A percentile compares a stretch with the other conserved stretches of the same genome.
Conservation (phyloP, 148 eudicot species). For the Amaranthus hypochondriacus region DNA sequence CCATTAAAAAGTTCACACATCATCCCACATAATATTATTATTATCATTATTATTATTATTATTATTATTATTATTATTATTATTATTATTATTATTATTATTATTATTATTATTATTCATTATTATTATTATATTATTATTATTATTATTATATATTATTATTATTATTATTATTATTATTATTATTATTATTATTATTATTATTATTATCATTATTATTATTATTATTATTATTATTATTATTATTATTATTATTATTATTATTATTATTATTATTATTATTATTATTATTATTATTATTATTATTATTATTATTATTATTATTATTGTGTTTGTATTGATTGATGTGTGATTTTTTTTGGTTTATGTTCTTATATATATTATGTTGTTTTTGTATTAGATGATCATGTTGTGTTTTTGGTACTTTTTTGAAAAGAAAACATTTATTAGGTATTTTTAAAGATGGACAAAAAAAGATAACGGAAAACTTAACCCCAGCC, state of each 20-base stretch:
- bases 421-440: too few species aligned
- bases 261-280: not conserved
- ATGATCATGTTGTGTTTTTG: too few species aligned
- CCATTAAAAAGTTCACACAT: not conserved
- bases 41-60: slow-evolving; percentile 5
- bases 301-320: slow-evolving; percentile 5
- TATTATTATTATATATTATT: not conserved
- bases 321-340: not conserved
- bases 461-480: too few species aligned
- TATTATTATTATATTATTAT: not conserved
- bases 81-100: slow-evolving; percentile 5
- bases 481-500: too few species aligned
- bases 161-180: slow-evolving; percentile 1
- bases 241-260: not conserved
- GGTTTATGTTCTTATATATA: not conserved
- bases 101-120: not conserved
- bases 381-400: not conserved
- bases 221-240: not conserved
- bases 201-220: slow-evolving; percentile 5
- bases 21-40: not conserved
- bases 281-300: slow-evolving; percentile 1
- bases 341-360: not conserved
- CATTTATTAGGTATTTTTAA: too few species aligned
- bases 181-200: slow-evolving; percentile 5
- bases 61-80: slow-evolving; percentile 5